Evolutionary conservation across 805 yeast genomes (phyloP), one percentile per base, ranked within the genome.

Genomic region (Sugiyamaella qingdaonensis): DNA sequence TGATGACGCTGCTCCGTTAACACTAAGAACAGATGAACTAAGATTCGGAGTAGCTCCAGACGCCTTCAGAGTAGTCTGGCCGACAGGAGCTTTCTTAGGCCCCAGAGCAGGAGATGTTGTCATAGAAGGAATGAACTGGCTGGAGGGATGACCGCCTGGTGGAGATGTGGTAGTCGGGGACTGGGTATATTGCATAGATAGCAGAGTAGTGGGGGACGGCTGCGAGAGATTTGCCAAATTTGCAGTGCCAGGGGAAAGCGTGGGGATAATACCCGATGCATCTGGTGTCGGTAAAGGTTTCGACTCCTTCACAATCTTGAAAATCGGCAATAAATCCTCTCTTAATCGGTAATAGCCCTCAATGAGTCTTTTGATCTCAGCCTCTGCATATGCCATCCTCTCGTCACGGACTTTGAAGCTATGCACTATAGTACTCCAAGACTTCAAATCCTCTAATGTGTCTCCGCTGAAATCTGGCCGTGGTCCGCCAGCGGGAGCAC

Each of bases 211-310:
- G 10, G 54, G 54, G 5, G 53, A 42, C 2, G 34, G 27, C 44
- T 52, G 58, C 19, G 49, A 21, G 14, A 27, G 36, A 8, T 16
- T 21, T 45, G 34, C 13, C 27, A 39, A 16, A 42, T 32, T 37
- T 4, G 61, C 58, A 2, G 68, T 63, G 2, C 68, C 65, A 0
- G 73, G 62, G 10, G 73, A 54, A 2, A 61, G 65, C 4, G 43
- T 21, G 13, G 43, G 43, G 13, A 39, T 16, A 39, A 39, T 16
- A 11, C 43, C 43, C 9, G 24, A 16, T 19, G 52, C 58, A 65
- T 78, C 65, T 0, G 80, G 89, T 0, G 85, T 80, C 0, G 89
- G 89, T 49, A 85, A 71, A 3, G 88, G 89, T 78, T 57, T 79
- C 69, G 65, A 57, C 46, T 85, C 90, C 61, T 85, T 85, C 45